Base-by-base conservation (phyloP, 2,329 filamentous ascomycete species). In the Ophiostoma tasmaniense region DNA sequence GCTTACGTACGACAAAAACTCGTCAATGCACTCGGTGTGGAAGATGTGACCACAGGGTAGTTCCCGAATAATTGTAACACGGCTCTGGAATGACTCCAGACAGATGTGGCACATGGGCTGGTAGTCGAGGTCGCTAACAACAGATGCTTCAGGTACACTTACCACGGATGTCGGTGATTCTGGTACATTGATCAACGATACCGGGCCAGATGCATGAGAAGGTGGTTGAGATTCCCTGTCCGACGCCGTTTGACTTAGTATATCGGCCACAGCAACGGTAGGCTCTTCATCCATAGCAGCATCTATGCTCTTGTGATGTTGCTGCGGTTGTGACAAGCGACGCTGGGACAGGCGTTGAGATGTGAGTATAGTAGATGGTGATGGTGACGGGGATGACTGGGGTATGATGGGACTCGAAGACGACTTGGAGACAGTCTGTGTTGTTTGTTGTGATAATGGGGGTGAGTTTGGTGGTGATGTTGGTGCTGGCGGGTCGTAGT, bases 31-130 rank as follows among this genome's bases (percentile, higher is more conserved):
- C 72, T 91, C 89, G 0, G 91, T 90, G 73, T 99, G 94, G 78
- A 93, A 99, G 69, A 98, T 94, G 76, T 99, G 95, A 0, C 90
- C 88, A 74, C 95, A 99, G 0, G 92, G 88, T 2, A 98, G 82
- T 78, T 97, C 91, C 68, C 93, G 90, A 68, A 98, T 93, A 25
- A 88, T 85, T 0, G 91, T 90, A 22, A 83, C 79, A 50, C 86
- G 85, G 20, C 87, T 84, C 35, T 90, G 84, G 75, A 92, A 98
- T 70, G 91, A 87, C 68, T 92, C 90, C 0, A 96, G 83, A 76
- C 95, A 99, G 67, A 98, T 97, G n/a, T 91, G 87, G 76, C 95
- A 98, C 2, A 85, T 89, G 0, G 91, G 88, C 76, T 98, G 95
- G 25, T 88, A 87, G 73, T 91, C 83, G 22, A 73, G 66, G 13